phyloP scores from a whole-genome alignment of 805 yeast species.

The Nematodospora valgi region DNA sequence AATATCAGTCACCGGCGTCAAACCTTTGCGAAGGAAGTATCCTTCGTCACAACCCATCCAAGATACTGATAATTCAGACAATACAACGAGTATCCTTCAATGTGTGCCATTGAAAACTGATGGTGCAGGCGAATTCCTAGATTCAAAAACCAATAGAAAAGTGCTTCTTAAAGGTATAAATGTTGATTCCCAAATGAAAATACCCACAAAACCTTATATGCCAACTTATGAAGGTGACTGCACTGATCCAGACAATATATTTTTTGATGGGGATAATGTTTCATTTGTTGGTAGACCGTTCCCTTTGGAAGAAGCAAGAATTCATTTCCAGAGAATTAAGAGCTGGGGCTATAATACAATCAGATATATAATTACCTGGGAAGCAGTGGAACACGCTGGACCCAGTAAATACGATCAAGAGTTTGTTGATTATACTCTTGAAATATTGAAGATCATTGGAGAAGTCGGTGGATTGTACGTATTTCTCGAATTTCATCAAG shows the following conservation, averaged over 20 bases:
- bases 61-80: conserved; percentile 6
- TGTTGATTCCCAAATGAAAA: conserved; percentile 69
- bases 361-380: conserved; percentile 83
- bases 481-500: conserved; percentile 88
- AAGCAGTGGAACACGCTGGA: conserved; percentile 84
- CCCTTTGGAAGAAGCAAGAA: conserved; percentile 66
- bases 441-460: conserved; percentile 55
- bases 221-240: conserved; percentile 40
- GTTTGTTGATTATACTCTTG: conserved; percentile 65
- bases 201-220: conserved; percentile 57
- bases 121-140: conserved; percentile 53
- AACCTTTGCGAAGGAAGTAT: conserved; percentile 23
- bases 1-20: conserved; percentile 24
- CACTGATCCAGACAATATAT: conserved; percentile 37
- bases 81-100: no score
- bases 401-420: conserved; percentile 81
- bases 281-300: conserved; percentile 85
- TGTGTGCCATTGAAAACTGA: conserved; percentile 21
- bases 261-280: conserved; percentile 68
- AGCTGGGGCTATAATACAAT: conserved; percentile 80
- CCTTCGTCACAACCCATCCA: conserved; percentile 16
- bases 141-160: conserved; percentile 50
- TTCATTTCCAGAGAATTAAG: conserved; percentile 67
- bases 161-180: conserved; percentile 76
- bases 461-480: conserved; percentile 72